A percentile compares a stretch with the other conserved stretches of the same genome.
Conservation (phyloP, 176 grass and related monocot species). For the Zizania latifolia region DNA sequence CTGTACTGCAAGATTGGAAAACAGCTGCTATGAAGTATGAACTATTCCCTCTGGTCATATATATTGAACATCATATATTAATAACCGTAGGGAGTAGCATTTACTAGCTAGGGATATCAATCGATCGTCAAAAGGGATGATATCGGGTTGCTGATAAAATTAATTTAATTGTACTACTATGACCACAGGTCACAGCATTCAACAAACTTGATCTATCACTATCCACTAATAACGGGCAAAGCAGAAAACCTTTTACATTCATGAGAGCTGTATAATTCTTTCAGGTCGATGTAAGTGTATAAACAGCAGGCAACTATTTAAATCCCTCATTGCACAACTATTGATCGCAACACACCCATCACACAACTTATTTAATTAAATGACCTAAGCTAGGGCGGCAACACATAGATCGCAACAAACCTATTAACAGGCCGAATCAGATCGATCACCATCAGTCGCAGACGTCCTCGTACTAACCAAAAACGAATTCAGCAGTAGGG, state of each 20-base stretch:
- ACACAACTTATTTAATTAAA: neutral
- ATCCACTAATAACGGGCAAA: neutral
- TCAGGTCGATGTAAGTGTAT: neutral
- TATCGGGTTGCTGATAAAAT: neutral
- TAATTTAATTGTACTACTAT: neutral
- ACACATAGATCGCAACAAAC: too few relatives aligned
- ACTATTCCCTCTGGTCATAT: too few relatives aligned
- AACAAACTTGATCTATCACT: neutral
- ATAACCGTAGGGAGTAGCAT: too few relatives aligned
- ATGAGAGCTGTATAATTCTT: neutral
- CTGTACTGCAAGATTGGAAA: neutral
- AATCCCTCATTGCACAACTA: neutral
- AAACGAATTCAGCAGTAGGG: neutral
- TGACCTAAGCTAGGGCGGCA: neutral
- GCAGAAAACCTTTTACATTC: neutral
- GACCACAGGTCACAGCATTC: neutral
- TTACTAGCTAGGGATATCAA: neutral
- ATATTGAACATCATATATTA: too few relatives aligned
- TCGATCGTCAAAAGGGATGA: neutral
- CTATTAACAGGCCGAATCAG: conserved; percentile 6
- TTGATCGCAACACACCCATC: neutral
- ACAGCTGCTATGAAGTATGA: conserved; percentile 10
- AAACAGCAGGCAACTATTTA: neutral
- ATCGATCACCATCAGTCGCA: neutral
- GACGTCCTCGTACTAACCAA: neutral